These are phyloP conservation scores for Quillaja saponaria DNA, from an alignment of 306 rosid genomes.

Conservation along the genomic window DNA sequence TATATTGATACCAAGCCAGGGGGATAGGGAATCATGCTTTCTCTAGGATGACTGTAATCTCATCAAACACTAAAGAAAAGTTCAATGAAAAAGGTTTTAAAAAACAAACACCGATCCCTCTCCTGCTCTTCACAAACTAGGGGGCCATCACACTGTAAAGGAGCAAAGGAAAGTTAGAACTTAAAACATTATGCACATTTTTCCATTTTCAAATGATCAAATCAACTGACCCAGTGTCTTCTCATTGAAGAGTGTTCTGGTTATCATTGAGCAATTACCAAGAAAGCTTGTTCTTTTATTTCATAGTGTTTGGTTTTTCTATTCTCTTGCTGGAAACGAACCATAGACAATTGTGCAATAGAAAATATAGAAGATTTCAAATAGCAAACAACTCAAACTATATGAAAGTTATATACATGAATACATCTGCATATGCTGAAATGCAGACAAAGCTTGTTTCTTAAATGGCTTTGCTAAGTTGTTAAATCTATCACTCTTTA, in stretches of 20 bases:
- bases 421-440: constrained; percentile 9
- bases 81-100: not conserved
- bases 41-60: constrained; percentile 32
- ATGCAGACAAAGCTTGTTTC: constrained; percentile 3
- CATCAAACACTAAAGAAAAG: constrained; percentile 11
- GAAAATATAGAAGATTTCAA: not conserved
- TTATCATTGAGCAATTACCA: no score
- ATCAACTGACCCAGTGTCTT: not conserved
- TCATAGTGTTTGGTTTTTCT: not conserved
- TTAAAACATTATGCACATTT: not conserved
- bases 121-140: no score
- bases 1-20: constrained; percentile 8
- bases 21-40: constrained; percentile 14
- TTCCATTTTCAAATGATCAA: not conserved
- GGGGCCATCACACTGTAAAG: constrained; percentile 5
- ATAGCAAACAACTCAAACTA: no score
- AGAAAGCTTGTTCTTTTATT: no score
- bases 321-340: not conserved
- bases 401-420: no score
- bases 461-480: not conserved
- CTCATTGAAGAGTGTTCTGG: no score
- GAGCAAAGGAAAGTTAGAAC: not conserved
- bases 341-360: not conserved
- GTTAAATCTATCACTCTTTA: not conserved
- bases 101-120: not conserved